A percentile compares a stretch with the other conserved stretches of the same genome.
These are phyloP conservation scores for Podaxis sp. DNA, from an alignment of 768 basidiomycete species.

Conservation along the genomic window DNA sequence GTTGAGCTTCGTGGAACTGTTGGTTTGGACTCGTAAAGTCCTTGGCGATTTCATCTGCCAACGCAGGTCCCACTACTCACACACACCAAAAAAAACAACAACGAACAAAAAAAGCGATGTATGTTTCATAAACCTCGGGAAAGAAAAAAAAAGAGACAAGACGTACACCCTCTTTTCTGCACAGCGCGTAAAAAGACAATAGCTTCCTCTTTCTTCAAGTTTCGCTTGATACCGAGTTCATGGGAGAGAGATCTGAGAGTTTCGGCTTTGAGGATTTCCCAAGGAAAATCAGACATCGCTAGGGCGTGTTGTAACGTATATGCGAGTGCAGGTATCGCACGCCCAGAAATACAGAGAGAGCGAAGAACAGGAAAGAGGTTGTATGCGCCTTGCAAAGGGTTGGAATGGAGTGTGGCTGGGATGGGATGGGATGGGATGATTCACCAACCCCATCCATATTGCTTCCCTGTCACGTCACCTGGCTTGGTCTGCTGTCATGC, in stretches of 20 bases:
- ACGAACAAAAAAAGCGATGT: not conserved
- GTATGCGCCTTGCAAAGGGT: not conserved
- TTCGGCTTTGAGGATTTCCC: constrained; percentile 10
- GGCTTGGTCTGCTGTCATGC: no score
- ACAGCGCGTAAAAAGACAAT: constrained; percentile 7
- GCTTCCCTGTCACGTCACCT: no score
- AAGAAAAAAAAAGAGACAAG: not conserved
- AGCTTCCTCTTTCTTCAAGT: not conserved
- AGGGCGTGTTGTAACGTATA: not conserved
- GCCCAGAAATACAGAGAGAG: not conserved
- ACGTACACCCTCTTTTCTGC: constrained; percentile 9
- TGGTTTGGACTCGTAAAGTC: not conserved
- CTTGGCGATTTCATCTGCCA: constrained; percentile 1
- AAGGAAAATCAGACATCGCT: constrained; percentile 9
- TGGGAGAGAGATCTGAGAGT: constrained; percentile 2
- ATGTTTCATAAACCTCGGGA: not conserved
- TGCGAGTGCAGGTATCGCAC: not conserved
- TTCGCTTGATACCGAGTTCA: constrained; percentile 7
- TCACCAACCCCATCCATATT: no score
- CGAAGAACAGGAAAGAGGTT: not conserved
- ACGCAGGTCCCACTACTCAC: constrained; percentile 5
- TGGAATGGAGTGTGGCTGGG: not conserved
- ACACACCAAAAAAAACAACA: not conserved
- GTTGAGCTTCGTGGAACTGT: not conserved
- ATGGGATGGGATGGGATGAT: not conserved